Percentiles rank a stretch among this genome's conserved stretches.
phyloP scores from a whole-genome alignment of 1,284 basidiomycete species.

The Ustilago bromivora region DNA sequence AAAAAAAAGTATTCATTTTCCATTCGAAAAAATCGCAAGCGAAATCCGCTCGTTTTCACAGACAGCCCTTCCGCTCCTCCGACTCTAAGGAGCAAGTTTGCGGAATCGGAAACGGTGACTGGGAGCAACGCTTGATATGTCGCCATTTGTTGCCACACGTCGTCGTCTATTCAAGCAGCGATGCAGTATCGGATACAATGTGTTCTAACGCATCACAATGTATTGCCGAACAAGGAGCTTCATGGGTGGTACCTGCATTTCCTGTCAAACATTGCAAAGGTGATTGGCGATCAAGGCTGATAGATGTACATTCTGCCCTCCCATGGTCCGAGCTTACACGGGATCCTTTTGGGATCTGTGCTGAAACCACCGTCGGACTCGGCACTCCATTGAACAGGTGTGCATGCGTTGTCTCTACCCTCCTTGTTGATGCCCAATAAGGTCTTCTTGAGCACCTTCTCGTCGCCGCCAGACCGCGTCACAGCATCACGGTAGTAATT shows the following conservation, averaged over 20 bases:
- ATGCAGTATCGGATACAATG: background rate
- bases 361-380: conserved; percentile 77
- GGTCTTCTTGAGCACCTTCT: conserved; percentile 70
- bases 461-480: conserved; percentile 20
- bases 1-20: background rate
- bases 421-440: conserved; percentile 74
- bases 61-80: background rate
- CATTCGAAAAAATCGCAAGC: background rate
- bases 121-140: background rate
- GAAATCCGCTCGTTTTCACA: background rate
- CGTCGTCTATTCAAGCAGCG: background rate
- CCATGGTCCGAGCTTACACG: conserved; percentile 25
- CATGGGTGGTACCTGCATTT: conserved; percentile 7
- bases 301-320: conserved; percentile 42
- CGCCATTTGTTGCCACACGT: conserved; percentile 11
- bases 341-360: conserved; percentile 71
- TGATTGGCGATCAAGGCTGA: conserved; percentile 5
- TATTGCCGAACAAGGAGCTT: background rate
- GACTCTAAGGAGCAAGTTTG: background rate
- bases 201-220: background rate
- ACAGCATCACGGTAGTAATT: conserved; percentile 41
- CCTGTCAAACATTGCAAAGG: conserved; percentile 1
- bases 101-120: background rate
- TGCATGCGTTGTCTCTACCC: conserved; percentile 78
- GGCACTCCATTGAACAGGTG: conserved; percentile 78